A percentile compares a stretch with the other conserved stretches of the same genome.
These are phyloP conservation scores for Tilletia caries DNA, from an alignment of 1,284 basidiomycete genomes.

Conservation along the genomic window DNA sequence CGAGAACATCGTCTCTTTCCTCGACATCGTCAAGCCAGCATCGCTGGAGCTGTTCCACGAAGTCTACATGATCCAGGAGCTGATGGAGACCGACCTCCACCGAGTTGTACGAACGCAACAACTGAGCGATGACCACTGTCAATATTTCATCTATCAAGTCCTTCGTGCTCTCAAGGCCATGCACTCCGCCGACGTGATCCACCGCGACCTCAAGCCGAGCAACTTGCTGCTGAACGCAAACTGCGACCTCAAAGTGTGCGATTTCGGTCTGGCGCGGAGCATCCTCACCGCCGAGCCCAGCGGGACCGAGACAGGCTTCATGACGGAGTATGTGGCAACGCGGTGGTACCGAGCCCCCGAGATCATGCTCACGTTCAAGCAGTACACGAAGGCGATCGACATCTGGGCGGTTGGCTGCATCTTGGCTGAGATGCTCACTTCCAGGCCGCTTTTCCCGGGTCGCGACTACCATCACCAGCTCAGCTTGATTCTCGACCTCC, in stretches of 20 bases:
- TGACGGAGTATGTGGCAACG: constrained; percentile 48
- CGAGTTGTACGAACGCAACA: constrained; percentile 81
- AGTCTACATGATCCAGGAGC: constrained; percentile 62
- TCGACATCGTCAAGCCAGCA: constrained; percentile 39
- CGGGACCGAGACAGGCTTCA: constrained; percentile 28
- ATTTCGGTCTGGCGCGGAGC: constrained; percentile 36
- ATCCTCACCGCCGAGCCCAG: constrained; percentile 19
- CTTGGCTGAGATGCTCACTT: constrained; percentile 90
- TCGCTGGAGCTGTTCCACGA: constrained; percentile 30
- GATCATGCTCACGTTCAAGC: constrained; percentile 40
- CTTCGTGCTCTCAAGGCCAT: constrained; percentile 87
- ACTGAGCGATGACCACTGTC: constrained; percentile 54
- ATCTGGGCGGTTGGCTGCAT: constrained; percentile 93
- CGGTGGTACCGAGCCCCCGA: constrained; percentile 45
- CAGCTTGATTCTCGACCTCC: constrained; percentile 80
- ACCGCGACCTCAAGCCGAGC: constrained; percentile 91
- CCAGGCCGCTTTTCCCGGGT: constrained; percentile 90
- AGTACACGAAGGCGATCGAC: constrained; percentile 49
- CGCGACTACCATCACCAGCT: constrained; percentile 92
- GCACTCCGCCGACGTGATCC: constrained; percentile 88
- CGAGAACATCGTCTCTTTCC: constrained; percentile 32
- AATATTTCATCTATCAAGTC: constrained; percentile 65
- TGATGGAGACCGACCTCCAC: constrained; percentile 81
- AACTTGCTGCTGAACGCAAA: constrained; percentile 93
- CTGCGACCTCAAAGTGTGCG: constrained; percentile 68